These are phyloP conservation scores for Phialophora verrucosa DNA, from an alignment of 2,329 filamentous ascomycete species.

Conservation along the genomic window DNA sequence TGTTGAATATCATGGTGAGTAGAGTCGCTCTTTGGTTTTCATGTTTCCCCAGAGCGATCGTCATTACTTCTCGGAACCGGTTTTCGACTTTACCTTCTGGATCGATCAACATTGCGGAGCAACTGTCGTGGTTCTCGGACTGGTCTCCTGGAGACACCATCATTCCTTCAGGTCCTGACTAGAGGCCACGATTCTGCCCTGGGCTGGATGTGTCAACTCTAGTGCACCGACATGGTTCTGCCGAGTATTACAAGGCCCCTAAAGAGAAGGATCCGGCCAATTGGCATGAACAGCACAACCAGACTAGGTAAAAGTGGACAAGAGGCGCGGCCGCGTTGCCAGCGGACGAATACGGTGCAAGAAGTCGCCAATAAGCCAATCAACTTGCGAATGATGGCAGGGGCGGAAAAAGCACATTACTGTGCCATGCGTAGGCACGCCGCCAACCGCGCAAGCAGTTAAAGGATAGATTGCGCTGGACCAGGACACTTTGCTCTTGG, in stretches of 20 bases:
- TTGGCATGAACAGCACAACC: neutral
- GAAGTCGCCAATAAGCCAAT: neutral
- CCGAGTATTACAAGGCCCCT: neutral
- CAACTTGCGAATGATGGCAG: neutral
- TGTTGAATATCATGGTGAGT: slow-evolving; percentile 64
- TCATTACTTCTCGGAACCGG: neutral
- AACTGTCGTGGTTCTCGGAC: neutral
- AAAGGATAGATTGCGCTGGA: neutral
- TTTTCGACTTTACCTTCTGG: neutral
- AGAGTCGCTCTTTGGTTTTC: slow-evolving; percentile 1
- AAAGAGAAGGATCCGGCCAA: neutral
- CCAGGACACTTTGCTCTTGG: neutral
- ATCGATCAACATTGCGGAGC: neutral
- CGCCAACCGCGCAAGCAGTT: neutral
- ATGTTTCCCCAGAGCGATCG: neutral
- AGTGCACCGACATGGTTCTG: neutral
- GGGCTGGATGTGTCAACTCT: neutral
- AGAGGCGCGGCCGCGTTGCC: neutral
- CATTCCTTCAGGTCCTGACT: neutral
- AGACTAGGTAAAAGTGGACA: neutral
- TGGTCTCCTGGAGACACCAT: neutral
- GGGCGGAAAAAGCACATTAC: neutral
- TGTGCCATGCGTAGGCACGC: neutral
- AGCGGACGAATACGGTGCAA: neutral
- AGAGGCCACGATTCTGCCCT: neutral